A percentile compares a stretch with the other conserved stretches of the same genome.
phyloP scores from a whole-genome alignment of 1,284 basidiomycete species.

The Pseudozyma pruni region DNA sequence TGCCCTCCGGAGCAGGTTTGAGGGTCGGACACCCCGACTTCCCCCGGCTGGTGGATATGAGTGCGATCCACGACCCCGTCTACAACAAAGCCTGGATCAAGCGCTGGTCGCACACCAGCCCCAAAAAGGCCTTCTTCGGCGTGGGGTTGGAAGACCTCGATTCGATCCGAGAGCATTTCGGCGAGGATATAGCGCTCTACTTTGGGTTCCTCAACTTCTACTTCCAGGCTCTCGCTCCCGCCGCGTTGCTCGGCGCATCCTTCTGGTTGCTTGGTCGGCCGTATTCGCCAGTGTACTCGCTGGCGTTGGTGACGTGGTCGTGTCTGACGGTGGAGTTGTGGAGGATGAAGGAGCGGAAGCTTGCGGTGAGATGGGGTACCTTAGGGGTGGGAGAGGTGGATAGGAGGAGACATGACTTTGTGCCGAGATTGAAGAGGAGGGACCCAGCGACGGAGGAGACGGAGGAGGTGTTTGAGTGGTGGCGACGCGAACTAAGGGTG shows the following conservation, averaged over 20 bases:
- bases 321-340: slow-evolving; percentile 62
- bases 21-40: slow-evolving; percentile 41
- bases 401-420: slow-evolving; percentile 52
- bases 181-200: slow-evolving; percentile 66
- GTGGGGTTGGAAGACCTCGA: slow-evolving; percentile 59
- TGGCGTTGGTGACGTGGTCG: slow-evolving; percentile 58
- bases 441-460: slow-evolving; percentile 62
- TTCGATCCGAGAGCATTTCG: slow-evolving; percentile 61
- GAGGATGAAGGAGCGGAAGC: slow-evolving; percentile 63
- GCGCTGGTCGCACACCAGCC: slow-evolving; percentile 51
- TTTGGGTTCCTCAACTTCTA: slow-evolving; percentile 66
- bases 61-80: slow-evolving; percentile 59
- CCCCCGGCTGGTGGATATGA: slow-evolving; percentile 63
- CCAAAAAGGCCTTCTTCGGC: slow-evolving; percentile 42
- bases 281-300: slow-evolving; percentile 57
- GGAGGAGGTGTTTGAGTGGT: slow-evolving; percentile 66
- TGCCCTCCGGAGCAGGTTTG: slow-evolving; percentile 54
- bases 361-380: slow-evolving; percentile 66
- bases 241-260: slow-evolving; percentile 48
- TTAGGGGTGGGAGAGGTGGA: slow-evolving; percentile 52
- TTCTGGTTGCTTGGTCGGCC: slow-evolving; percentile 56
- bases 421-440: slow-evolving; percentile 38
- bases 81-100: slow-evolving; percentile 64
- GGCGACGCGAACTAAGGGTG: slow-evolving; percentile 74
- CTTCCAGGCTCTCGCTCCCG: slow-evolving; percentile 56